Percentiles rank a stretch among this genome's conserved stretches.
Evolutionary conservation across 345 rosid genomes (phyloP).

Genomic region (Syzygium jambos): DNA sequence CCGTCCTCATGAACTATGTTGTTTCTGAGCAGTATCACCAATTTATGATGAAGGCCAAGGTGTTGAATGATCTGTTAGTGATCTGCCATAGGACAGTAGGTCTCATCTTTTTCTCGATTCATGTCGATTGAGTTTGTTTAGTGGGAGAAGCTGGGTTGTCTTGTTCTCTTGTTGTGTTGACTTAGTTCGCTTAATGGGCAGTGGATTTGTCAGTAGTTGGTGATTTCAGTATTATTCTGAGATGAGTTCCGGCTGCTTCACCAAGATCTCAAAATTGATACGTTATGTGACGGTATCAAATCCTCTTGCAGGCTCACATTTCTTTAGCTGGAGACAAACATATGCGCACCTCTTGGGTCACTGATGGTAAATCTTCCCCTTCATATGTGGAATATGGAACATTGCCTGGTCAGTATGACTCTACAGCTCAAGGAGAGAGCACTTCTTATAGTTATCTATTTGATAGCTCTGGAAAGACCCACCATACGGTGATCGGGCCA

Average conservation of each 20-base stretch:
- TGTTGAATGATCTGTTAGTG: neutral
- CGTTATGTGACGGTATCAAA: neutral
- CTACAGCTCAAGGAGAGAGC: constrained; percentile 56
- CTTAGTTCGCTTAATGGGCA: neutral
- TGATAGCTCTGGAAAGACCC: constrained; percentile 87
- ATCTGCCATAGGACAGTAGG: too few relatives aligned
- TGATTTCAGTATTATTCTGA: neutral
- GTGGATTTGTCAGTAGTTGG: neutral
- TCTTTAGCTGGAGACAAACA: constrained; percentile 83
- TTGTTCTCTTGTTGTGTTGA: neutral
- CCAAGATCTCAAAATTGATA: neutral
- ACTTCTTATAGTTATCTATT: constrained; percentile 63
- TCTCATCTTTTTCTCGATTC: neutral
- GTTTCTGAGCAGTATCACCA: neutral
- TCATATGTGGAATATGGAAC: constrained; percentile 78
- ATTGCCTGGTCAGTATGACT: constrained; percentile 50
- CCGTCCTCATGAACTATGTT: neutral
- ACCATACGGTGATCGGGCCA: constrained; percentile 80
- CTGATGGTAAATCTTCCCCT: constrained; percentile 49
- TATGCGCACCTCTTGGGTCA: constrained; percentile 76
- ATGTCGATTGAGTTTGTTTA: neutral
- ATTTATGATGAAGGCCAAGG: neutral
- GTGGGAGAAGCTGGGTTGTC: neutral
- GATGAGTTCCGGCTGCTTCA: neutral
- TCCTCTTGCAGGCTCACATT: constrained; percentile 40